Conservation (phyloP, 2,329 filamentous ascomycete species). For the Orbilia brochopaga region DNA sequence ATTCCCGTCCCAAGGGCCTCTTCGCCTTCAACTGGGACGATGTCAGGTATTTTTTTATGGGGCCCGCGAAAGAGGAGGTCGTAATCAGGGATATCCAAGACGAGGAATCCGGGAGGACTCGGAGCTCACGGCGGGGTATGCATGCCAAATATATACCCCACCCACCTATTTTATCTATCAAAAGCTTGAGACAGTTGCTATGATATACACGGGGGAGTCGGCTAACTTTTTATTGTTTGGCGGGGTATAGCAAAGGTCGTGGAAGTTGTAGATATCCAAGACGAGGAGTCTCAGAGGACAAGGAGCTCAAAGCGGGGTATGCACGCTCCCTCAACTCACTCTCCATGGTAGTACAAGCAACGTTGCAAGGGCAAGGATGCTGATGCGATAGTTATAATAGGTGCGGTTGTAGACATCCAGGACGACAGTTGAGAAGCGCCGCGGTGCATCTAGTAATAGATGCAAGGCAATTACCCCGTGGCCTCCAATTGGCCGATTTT, state of each 20-base stretch:
- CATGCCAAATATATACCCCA: too few relatives aligned
- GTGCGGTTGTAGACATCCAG: neutral
- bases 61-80: constrained; percentile 1
- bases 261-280: neutral
- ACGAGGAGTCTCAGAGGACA: neutral
- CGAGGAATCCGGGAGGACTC: constrained; percentile 26
- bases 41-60: constrained; percentile 32
- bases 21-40: constrained; percentile 38
- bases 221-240: neutral
- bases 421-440: neutral
- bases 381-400: too few relatives aligned
- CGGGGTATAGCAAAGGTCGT: neutral
- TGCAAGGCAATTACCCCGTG: too few relatives aligned
- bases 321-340: too few relatives aligned
- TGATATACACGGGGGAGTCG: too few relatives aligned
- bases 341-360: too few relatives aligned
- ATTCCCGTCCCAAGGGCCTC: constrained; percentile 34
- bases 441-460: too few relatives aligned
- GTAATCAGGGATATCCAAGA: constrained; percentile 26
- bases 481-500: too few relatives aligned
- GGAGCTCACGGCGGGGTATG: constrained; percentile 23
- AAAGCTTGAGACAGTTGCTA: too few relatives aligned
- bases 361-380: too few relatives aligned
- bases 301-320: neutral
- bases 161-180: too few relatives aligned